phyloP scores from a whole-genome alignment of 2,329 filamentous ascomycete genomes.

The Aspergillus spinulosporus region DNA sequence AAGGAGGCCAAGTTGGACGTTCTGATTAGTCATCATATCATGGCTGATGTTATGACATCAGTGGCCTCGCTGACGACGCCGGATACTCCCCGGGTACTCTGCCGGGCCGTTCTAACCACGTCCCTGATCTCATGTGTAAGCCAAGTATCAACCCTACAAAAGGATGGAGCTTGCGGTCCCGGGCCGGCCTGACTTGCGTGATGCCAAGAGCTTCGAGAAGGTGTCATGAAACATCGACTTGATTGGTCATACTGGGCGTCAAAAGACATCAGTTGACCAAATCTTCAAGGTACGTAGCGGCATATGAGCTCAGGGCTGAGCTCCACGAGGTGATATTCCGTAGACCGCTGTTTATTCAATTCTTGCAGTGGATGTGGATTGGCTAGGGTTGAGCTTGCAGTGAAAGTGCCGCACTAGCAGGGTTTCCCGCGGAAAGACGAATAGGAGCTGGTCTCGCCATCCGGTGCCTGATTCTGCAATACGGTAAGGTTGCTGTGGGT shows the following conservation, averaged over 20 bases:
- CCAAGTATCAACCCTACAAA: neutral
- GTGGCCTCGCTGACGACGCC: neutral
- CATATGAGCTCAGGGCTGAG: too few relatives aligned
- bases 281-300: too few relatives aligned
- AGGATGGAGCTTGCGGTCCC: neutral
- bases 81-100: neutral
- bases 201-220: constrained; percentile 8
- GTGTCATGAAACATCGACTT: constrained; percentile 5
- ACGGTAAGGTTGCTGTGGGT: neutral
- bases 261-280: neutral
- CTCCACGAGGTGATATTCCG: too few relatives aligned
- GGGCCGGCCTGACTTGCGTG: neutral
- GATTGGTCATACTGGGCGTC: neutral
- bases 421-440: constrained; percentile 19
- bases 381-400: neutral
- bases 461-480: constrained; percentile 7
- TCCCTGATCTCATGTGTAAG: neutral
- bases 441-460: constrained; percentile 10
- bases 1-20: neutral
- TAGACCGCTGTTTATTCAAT: neutral
- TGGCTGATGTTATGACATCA: neutral
- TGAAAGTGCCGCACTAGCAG: constrained; percentile 9
- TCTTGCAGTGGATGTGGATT: neutral
- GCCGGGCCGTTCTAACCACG: neutral
- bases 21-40: neutral